These are phyloP conservation scores for Plasmodium vivax DNA, from an alignment of 169 alveolate genomes.

Conservation along the genomic window DNA sequence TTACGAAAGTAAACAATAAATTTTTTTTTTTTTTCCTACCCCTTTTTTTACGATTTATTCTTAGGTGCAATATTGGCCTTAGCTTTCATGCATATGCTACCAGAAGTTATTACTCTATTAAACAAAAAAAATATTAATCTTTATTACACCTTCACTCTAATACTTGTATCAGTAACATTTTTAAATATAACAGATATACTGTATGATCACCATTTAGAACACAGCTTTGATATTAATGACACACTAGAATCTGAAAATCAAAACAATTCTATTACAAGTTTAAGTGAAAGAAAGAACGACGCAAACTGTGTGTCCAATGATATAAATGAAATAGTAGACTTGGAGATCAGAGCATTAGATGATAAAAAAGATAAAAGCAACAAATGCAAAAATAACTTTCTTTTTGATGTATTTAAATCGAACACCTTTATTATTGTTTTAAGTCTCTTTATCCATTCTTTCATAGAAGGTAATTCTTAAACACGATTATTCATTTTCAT, in stretches of 20 bases:
- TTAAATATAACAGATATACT: slow-evolving; percentile 69
- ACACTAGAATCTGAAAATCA: slow-evolving; percentile 15
- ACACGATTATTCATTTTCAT: slow-evolving; percentile 1
- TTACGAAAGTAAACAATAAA: not conserved
- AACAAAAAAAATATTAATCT: slow-evolving; percentile 51
- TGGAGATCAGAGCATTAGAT: slow-evolving; percentile 25
- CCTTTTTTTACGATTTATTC: slow-evolving; percentile 10
- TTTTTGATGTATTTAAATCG: slow-evolving; percentile 47
- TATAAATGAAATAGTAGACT: slow-evolving; percentile 4
- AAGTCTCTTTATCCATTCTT: slow-evolving; percentile 70
- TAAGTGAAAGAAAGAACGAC: slow-evolving; percentile 6
- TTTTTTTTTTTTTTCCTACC: not conserved
- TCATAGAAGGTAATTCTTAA: slow-evolving; percentile 55
- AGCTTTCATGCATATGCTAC: slow-evolving; percentile 71
- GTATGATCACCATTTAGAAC: slow-evolving; percentile 40
- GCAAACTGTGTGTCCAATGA: slow-evolving; percentile 15
- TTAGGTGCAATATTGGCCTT: slow-evolving; percentile 71
- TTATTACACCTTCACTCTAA: slow-evolving; percentile 37
- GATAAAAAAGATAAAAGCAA: slow-evolving; percentile 1
- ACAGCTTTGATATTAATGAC: slow-evolving; percentile 36
- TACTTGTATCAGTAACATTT: slow-evolving; percentile 67
- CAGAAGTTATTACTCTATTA: slow-evolving; percentile 52
- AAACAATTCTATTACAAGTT: slow-evolving; percentile 14
- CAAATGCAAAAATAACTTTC: slow-evolving; percentile 8
- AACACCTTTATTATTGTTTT: slow-evolving; percentile 66